These are phyloP conservation scores for Suhomyces terraborum DNA, from an alignment of 1,139 yeast species.

Conservation along the genomic window DNA sequence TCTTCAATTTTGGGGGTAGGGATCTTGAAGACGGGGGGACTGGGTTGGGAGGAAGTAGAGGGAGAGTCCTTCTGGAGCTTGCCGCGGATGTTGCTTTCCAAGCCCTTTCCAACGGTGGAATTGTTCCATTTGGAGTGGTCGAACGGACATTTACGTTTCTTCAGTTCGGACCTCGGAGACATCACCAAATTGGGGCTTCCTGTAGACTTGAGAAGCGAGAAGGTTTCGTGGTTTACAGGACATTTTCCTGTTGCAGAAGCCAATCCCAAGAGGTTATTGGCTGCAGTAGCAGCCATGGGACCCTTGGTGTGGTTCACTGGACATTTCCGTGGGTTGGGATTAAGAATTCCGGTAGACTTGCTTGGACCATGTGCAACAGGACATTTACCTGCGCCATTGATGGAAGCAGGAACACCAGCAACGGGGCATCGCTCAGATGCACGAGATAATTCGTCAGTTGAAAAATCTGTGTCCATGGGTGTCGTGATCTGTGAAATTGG, in stretches of 20 bases:
- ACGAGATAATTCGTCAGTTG: conserved; percentile 3
- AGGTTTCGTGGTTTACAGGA: conserved; percentile 9
- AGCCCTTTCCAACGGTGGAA: conserved; percentile 20
- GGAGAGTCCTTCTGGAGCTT: conserved; percentile 7
- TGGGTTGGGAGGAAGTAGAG: conserved; percentile 2
- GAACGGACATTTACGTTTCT: conserved; percentile 36
- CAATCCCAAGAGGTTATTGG: too few relatives aligned
- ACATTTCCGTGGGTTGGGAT: conserved; percentile 3
- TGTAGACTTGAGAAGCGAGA: conserved; percentile 2
- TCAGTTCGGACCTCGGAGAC: conserved; percentile 6
- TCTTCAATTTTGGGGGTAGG: conserved; percentile 10
- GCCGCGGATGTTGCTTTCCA: conserved; percentile 34
- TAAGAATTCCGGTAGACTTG: not conserved
- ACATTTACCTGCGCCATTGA: conserved; percentile 1
- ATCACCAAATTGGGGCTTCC: not conserved
- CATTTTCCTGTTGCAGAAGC: conserved; percentile 7
- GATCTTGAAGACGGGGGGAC: conserved; percentile 9
- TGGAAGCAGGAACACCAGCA: conserved; percentile 6
- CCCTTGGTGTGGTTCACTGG: conserved; percentile 5
- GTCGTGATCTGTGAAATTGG: conserved; percentile 36
- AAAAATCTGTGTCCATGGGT: conserved; percentile 22
- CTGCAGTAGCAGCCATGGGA: not conserved
- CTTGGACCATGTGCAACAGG: conserved; percentile 3
- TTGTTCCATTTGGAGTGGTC: conserved; percentile 28
- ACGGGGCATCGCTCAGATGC: conserved; percentile 23